These are phyloP conservation scores for Dothiorella sarmentorum DNA, from an alignment of 2,329 filamentous ascomycete genomes.

Conservation along the genomic window DNA sequence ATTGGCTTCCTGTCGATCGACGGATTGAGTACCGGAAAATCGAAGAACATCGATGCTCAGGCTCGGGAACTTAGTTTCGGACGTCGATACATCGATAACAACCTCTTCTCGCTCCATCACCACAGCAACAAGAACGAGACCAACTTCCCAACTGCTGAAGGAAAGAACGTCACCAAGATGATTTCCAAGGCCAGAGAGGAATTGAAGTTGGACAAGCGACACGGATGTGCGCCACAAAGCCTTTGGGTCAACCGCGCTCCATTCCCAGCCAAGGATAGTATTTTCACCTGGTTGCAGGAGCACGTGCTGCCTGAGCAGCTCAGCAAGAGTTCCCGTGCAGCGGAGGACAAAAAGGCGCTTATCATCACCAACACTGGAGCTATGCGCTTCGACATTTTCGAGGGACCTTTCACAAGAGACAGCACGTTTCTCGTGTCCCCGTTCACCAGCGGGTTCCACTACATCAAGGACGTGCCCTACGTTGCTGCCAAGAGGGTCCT, in stretches of 20 bases:
- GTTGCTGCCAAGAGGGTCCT: slow-evolving; percentile 66
- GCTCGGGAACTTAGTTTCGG: slow-evolving; percentile 53
- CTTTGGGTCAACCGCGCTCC: slow-evolving; percentile 78
- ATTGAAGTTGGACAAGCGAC: slow-evolving; percentile 68
- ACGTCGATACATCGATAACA: slow-evolving; percentile 90
- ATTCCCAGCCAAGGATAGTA: slow-evolving; percentile 69
- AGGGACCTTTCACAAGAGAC: slow-evolving; percentile 85
- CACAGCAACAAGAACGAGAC: slow-evolving; percentile 70
- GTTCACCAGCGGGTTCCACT: slow-evolving; percentile 75
- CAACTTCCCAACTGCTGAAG: slow-evolving; percentile 73
- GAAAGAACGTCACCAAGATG: slow-evolving; percentile 65
- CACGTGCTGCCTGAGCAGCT: slow-evolving; percentile 69
- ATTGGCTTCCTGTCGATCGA: slow-evolving; percentile 89
- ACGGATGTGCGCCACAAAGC: slow-evolving; percentile 78
- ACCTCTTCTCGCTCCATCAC: slow-evolving; percentile 76
- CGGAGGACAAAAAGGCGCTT: slow-evolving; percentile 60
- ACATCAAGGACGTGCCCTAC: slow-evolving; percentile 78
- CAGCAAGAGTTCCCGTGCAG: slow-evolving; percentile 34
- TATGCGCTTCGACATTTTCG: slow-evolving; percentile 92
- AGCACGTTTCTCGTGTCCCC: slow-evolving; percentile 83
- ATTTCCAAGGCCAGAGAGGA: slow-evolving; percentile 68
- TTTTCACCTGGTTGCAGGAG: slow-evolving; percentile 77
- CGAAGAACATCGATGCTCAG: slow-evolving; percentile 39
- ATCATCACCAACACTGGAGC: slow-evolving; percentile 85
- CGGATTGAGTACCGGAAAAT: slow-evolving; percentile 51